These are phyloP conservation scores for Calycina herbarum DNA, from an alignment of 2,329 filamentous ascomycete genomes.

Conservation along the genomic window DNA sequence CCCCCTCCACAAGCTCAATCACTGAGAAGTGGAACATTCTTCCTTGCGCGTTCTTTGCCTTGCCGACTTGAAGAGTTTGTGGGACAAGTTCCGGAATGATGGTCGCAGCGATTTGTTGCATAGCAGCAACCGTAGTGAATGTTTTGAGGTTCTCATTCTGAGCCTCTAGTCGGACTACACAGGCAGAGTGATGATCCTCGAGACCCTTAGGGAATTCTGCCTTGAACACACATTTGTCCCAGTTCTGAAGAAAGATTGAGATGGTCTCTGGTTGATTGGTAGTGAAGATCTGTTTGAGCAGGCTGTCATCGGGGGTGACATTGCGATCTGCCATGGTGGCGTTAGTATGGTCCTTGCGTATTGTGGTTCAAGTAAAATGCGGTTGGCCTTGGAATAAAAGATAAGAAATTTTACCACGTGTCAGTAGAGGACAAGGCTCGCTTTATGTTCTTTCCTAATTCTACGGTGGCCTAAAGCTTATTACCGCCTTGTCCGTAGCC, in stretches of 20 bases:
- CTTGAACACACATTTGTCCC: constrained; percentile 25
- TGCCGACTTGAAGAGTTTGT: constrained; percentile 18
- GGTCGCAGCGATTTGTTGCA: constrained; percentile 19
- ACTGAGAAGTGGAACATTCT: constrained; percentile 20
- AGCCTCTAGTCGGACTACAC: constrained; percentile 21
- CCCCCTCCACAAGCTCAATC: constrained; percentile 18
- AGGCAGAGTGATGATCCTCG: constrained; percentile 9
- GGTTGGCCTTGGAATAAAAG: too few species aligned
- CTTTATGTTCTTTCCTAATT: too few species aligned
- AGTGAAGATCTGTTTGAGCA: constrained; percentile 22
- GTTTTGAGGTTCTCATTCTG: constrained; percentile 12
- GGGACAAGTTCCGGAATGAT: constrained; percentile 21
- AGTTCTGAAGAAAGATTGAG: constrained; percentile 22
- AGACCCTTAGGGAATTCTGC: constrained; percentile 15
- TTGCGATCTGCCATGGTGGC: constrained; percentile 14
- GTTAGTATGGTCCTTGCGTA: background rate
- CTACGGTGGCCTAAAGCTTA: too few species aligned
- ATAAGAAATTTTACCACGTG: too few species aligned
- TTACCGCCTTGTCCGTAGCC: too few species aligned
- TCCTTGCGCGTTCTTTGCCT: constrained; percentile 16
- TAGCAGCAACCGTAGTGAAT: constrained; percentile 19
- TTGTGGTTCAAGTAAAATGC: constrained; percentile 5
- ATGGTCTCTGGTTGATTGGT: constrained; percentile 18
- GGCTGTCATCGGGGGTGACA: constrained; percentile 17
- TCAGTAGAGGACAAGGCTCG: too few species aligned